Evolutionary conservation across 805 yeast genomes (phyloP), one percentile per base, ranked within the genome.

Genomic region (Pichia insulana): DNA sequence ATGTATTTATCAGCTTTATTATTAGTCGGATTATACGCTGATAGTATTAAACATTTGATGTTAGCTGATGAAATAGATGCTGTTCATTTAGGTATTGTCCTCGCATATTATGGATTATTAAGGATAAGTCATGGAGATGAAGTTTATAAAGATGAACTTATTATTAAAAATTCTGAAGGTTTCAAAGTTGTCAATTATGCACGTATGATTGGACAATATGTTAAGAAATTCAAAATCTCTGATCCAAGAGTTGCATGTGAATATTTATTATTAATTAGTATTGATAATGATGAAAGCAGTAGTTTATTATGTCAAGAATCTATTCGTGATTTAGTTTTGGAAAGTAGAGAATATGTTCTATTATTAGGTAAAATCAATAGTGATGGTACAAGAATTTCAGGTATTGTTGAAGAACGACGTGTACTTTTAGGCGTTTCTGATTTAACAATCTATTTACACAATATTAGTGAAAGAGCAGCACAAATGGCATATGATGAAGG

Each of bases 221-320:
- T 92, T 10, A 73, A 88, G 48, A 76, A 80, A 15, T 90, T 92
- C 69, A 80, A 88, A 53, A 75, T 76, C 45, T 76, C 90, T 32
- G 95, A 88, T 63, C 95, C 97, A 19, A 76, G 80, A 53, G 85
- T 83, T 43, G 97, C 97, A 0, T 83, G 85, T n/a, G 96, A 90
- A 58, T 92, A 92, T 56, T 63, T 90, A 40, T 70, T 83, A 20
- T 66, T 84, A 51, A 78, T 88, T 22, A 80, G 85, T 37, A 53
- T 87, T 51, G 64, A 69, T 49, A 65, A 68, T 61, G 19, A 36
- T 41, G 7, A 31, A 49, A 22, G 68, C 27, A 82, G 80, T 48
- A 61, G 71, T 2, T 65, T 70, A 34, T 64, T 81, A 35, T 78
- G 85, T 47, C 88, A 83, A 54, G 89, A 83, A 51, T 81, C 94